Evolutionary conservation across 257 asterid species (phyloP), one percentile per base, ranked within the genome.

Genomic region (Capsicum baccatum): DNA sequence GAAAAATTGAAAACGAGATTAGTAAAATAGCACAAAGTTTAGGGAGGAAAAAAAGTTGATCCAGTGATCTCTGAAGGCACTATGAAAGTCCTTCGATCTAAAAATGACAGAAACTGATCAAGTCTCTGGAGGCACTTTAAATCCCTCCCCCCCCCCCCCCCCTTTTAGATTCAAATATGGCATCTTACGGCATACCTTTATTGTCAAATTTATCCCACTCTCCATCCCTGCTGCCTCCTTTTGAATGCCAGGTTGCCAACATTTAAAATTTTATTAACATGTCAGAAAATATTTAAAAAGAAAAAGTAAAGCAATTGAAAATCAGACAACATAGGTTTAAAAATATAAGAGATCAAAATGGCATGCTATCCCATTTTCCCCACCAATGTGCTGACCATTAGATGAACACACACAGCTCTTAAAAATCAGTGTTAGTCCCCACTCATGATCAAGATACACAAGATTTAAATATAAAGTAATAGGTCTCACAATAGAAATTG

Each of bases 161-260:
- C 2, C 33, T 26, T 56, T 52, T 68, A 7, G n/a, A 60, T 13
- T 68, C 10, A 54, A 74, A 83, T 35, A 79, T 50, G 85, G 55
- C 71, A 50, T 33, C 56, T 79, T 55, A 62, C 33, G 15, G 59
- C 68, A 3, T 92, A 97, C 99, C 99, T 93, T 94, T 97, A 86
- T 94, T 97, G 85, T 94, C 99, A 84, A 97, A 93, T 91, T 91
- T 91, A 88, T 95, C 99, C 99, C 99, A 95, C 73, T 82, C 91
- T 89, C 93, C 99, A 86, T 97, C 96, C 99, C 99, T 88, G 99
- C 99, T 74, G 97, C 95, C 85, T 92, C 89, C 85, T 87, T 95
- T 93, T 88, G 96, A 83, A 97, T 87, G 84, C 99, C 99, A 87
- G 92, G 89, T 91, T 97, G 99, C 99, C 99, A 97, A 87, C 99